Conservation (phyloP, 2,329 filamentous ascomycete species). For the Colletotrichum acutatum region DNA sequence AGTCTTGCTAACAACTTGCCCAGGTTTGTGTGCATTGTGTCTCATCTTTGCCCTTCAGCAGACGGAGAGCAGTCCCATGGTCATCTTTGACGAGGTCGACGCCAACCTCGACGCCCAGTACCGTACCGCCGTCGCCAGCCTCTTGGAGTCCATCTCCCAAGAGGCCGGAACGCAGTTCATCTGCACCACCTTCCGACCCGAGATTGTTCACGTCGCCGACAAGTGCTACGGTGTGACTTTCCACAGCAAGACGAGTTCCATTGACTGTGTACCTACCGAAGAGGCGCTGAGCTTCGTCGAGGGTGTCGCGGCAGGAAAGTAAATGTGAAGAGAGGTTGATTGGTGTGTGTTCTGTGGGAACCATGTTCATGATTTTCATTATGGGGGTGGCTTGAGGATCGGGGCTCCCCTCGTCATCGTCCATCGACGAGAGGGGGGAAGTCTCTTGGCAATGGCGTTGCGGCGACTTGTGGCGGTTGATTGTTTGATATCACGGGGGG, state of each 20-base stretch:
- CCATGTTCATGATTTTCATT: slow-evolving; percentile 9
- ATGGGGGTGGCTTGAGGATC: background rate
- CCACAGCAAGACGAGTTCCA: slow-evolving; percentile 91
- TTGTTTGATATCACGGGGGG: slow-evolving; percentile 32
- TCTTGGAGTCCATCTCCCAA: slow-evolving; percentile 82
- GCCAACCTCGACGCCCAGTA: slow-evolving; percentile 98
- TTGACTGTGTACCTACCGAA: slow-evolving; percentile 88
- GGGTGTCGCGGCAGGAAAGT: slow-evolving; percentile 65
- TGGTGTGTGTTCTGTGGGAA: background rate
- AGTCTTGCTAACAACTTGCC: slow-evolving; percentile 35
- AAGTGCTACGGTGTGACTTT: slow-evolving; percentile 98
- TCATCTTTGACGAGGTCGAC: slow-evolving; percentile 99
- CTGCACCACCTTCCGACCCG: slow-evolving; percentile 97
- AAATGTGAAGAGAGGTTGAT: background rate
- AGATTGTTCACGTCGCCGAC: slow-evolving; percentile 95
- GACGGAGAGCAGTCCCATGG: slow-evolving; percentile 96
- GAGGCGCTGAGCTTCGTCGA: slow-evolving; percentile 95
- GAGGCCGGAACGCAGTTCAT: slow-evolving; percentile 85
- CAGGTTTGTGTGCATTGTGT: slow-evolving; percentile 93
- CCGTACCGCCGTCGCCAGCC: slow-evolving; percentile 91
- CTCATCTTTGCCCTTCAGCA: slow-evolving; percentile 99
- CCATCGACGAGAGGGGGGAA: background rate
- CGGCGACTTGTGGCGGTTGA: slow-evolving; percentile 30
- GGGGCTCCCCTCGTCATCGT: background rate
- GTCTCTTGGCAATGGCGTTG: slow-evolving; percentile 32